phyloP scores from a whole-genome alignment of 495 filamentous ascomycete genomes.

The Aspergillus affinis region DNA sequence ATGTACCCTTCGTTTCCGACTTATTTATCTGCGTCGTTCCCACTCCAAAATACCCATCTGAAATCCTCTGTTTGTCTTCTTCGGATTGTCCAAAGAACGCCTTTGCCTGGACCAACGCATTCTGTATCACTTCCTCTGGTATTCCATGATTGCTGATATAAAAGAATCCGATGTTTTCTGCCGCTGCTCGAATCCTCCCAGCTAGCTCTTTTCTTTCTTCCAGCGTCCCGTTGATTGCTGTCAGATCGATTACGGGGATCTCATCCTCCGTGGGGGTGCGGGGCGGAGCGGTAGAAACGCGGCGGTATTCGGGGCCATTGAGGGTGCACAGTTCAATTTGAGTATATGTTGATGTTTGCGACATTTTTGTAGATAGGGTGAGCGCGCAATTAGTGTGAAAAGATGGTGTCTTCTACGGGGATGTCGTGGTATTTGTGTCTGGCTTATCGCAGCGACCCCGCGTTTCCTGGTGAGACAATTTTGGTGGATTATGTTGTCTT shows the following conservation, averaged over 20 bases:
- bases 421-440: too few relatives aligned
- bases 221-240: constrained; percentile 36
- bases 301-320: constrained; percentile 30
- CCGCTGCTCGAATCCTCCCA: constrained; percentile 38
- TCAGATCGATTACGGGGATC: constrained; percentile 56
- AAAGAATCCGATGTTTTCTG: constrained; percentile 53
- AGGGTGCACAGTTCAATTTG: constrained; percentile 33
- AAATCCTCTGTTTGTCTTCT: constrained; percentile 39
- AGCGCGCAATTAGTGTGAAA: too few relatives aligned
- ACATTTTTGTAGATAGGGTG: neutral
- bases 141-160: constrained; percentile 58
- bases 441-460: too few relatives aligned
- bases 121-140: constrained; percentile 40
- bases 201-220: constrained; percentile 41
- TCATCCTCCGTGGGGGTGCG: constrained; percentile 42
- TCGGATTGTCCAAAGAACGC: constrained; percentile 47
- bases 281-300: constrained; percentile 35
- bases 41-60: constrained; percentile 32
- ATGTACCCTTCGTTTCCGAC: constrained; percentile 27
- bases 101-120: constrained; percentile 34
- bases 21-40: constrained; percentile 30
- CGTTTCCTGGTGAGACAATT: too few relatives aligned
- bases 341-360: constrained; percentile 18
- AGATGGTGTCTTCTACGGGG: too few relatives aligned
- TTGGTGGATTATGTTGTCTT: too few relatives aligned